These are phyloP conservation scores for Stylosanthes scabra DNA, from an alignment of 331 rosid genomes.

Conservation along the genomic window DNA sequence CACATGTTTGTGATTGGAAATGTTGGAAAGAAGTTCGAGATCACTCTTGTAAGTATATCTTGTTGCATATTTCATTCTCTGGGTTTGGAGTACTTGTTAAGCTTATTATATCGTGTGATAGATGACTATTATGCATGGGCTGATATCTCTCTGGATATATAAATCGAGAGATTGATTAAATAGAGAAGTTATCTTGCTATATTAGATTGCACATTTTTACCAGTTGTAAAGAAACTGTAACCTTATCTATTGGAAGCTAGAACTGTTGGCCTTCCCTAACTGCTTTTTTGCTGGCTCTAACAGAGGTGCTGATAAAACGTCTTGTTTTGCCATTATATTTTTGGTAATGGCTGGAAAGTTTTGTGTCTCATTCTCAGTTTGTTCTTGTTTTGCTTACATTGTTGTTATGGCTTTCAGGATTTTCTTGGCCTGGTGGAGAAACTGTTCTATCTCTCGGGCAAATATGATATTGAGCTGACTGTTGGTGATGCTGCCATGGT, in stretches of 20 bases:
- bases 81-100: constrained; percentile 6
- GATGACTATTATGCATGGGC: constrained; percentile 1
- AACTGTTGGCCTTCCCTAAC: constrained; percentile 1
- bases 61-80: constrained; percentile 23
- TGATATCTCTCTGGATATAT: constrained; percentile 14
- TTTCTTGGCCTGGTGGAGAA: constrained; percentile 96
- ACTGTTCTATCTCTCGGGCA: constrained; percentile 90
- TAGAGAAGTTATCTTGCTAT: constrained; percentile 27
- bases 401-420: constrained; percentile 62
- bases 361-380: constrained; percentile 12
- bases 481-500: constrained; percentile 98
- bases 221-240: constrained; percentile 8
- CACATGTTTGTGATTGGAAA: constrained; percentile 83
- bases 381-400: constrained; percentile 45
- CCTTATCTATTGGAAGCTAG: not conserved
- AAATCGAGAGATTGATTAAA: constrained; percentile 11
- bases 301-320: constrained; percentile 1
- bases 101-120: constrained; percentile 4
- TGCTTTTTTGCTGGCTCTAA: constrained; percentile 24
- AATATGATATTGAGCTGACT: constrained; percentile 81
- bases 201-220: constrained; percentile 7
- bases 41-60: constrained; percentile 76
- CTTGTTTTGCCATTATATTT: constrained; percentile 9
- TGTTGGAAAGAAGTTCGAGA: constrained; percentile 85
- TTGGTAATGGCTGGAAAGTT: constrained; percentile 8